phyloP scores from a whole-genome alignment of 1,139 yeast species.

The Saccharomyces hybrid region DNA sequence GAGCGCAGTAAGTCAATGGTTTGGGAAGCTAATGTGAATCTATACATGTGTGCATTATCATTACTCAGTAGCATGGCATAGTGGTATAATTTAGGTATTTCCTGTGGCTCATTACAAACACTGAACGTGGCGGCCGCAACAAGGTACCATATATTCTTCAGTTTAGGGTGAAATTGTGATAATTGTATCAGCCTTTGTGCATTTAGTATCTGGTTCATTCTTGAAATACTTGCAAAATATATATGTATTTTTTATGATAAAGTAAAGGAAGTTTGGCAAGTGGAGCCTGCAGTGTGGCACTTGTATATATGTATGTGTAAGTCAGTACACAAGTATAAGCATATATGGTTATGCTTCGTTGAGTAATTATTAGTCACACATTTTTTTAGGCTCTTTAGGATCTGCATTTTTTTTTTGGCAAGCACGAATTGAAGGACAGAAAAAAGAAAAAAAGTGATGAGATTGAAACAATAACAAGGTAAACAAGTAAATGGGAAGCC shows the following conservation, averaged over 20 bases:
- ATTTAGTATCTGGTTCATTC: slow-evolving; percentile 35
- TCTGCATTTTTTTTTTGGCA: background rate
- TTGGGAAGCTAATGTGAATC: slow-evolving; percentile 14
- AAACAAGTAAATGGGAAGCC: background rate
- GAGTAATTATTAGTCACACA: background rate
- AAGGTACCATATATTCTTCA: slow-evolving; percentile 60
- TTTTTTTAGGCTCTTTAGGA: background rate
- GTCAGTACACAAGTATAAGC: background rate
- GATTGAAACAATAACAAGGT: background rate
- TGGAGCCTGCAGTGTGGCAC: background rate
- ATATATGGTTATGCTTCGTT: background rate
- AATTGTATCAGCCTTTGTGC: slow-evolving; percentile 56
- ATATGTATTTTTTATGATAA: background rate
- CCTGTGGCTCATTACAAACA: slow-evolving; percentile 75
- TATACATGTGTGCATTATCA: slow-evolving; percentile 18
- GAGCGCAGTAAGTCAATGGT: slow-evolving; percentile 14
- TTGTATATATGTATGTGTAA: background rate
- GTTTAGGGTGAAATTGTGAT: slow-evolving; percentile 42
- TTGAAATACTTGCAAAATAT: background rate
- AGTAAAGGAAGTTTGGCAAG: background rate
- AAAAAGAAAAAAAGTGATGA: background rate
- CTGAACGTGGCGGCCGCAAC: slow-evolving; percentile 78
- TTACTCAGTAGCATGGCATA: slow-evolving; percentile 56
- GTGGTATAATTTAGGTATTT: slow-evolving; percentile 66
- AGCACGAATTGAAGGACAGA: background rate